phyloP scores from a whole-genome alignment of 495 filamentous ascomycete species.

The Neurospora sp. region DNA sequence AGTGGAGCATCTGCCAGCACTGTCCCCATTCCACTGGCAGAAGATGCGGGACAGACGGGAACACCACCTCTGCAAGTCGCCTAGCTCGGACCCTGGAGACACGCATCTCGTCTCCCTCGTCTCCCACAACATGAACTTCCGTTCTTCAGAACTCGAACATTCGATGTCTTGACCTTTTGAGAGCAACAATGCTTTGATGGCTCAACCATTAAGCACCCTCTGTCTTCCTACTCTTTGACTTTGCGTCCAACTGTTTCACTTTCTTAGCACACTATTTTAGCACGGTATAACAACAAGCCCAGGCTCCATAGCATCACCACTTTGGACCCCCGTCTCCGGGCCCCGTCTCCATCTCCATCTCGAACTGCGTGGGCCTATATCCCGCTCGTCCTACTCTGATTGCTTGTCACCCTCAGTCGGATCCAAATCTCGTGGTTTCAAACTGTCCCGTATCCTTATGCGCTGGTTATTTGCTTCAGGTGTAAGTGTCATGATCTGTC shows the following conservation, averaged over 20 bases:
- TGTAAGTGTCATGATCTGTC: background rate
- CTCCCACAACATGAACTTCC: background rate
- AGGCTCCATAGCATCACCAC: background rate
- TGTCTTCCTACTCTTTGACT: background rate
- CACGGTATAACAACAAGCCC: background rate
- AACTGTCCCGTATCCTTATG: background rate
- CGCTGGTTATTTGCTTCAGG: background rate
- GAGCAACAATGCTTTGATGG: background rate
- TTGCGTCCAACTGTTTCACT: background rate
- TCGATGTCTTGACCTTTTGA: background rate
- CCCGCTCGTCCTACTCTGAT: background rate
- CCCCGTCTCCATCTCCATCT: background rate
- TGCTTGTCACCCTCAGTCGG: background rate
- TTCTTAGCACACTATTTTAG: background rate
- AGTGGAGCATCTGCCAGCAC: background rate
- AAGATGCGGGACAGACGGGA: background rate
- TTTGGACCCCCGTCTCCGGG: background rate
- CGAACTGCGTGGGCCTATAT: background rate
- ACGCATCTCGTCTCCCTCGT: background rate
- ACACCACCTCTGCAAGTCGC: background rate
- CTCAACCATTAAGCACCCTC: background rate
- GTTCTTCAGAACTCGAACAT: background rate
- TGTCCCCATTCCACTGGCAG: background rate
- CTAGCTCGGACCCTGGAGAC: background rate
- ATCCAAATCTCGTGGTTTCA: background rate